Evolutionary conservation across 2,329 filamentous ascomycete genomes (phyloP), one percentile per base, ranked within the genome.

Genomic region (Botrytis aclada): DNA sequence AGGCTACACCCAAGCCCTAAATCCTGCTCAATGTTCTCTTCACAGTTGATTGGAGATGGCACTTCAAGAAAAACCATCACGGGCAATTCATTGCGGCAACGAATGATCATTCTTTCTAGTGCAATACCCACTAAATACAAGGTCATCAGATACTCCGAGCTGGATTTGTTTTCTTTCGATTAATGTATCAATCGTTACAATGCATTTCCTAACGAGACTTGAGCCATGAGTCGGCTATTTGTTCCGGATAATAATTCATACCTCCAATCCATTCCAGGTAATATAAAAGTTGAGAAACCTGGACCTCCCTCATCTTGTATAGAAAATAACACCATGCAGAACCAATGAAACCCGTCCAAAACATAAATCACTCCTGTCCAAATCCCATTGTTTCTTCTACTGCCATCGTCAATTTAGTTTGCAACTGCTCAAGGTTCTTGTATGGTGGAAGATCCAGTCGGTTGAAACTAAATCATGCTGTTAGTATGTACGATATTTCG

Each of bases 331-430:
- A 77, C 74, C 74, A 69, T 63, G 74, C 64, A 71, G 65, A 74
- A 75, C 72, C 69, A 74, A 74, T 70, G 71, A 75, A 76, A 76
- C 51, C 64, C 63, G 74, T 45, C 56, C 62, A 22, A 25, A 71
- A 74, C 74, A 72, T 67, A 65, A 76, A 78, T 80, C 76, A 99
- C 85, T 99, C 96, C 85, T 99, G 96, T 77, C 96, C 96, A 82
- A 99, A 99, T 75, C 96, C 96, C 86, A 99, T 95, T 0, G 96
- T 99, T 85, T 99, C 96, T 84, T 99, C 96, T 72, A 99, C 96
- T 39, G 96, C 96, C 83, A 97, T 97, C 10, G 95, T 96, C 79
- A 99, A 86, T 84, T 99, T 99, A 80, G 91, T 86, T 81, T 95
- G 92, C 77, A 99, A 86, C 78, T 89, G 89, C 76, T 98, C 95